Evolutionary conservation across 2,329 filamentous ascomycete species (phyloP).

Genomic region (Botrytis galanthina): DNA sequence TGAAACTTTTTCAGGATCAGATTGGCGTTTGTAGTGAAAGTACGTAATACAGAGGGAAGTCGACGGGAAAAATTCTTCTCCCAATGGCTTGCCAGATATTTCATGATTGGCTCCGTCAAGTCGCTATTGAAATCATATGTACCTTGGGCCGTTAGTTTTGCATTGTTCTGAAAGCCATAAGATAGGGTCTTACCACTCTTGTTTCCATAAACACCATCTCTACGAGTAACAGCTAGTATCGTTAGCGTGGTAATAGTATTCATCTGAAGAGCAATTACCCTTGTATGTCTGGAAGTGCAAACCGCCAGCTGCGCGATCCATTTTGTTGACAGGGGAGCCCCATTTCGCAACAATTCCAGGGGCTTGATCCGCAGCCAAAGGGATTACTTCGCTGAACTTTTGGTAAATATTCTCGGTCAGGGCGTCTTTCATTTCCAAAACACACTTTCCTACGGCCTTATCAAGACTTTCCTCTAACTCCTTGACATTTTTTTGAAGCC

Average conservation of each 20-base stretch:
- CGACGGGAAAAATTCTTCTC: conserved; percentile 42
- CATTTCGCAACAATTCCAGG: conserved; percentile 41
- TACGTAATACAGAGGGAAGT: conserved; percentile 43
- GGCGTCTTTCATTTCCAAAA: conserved; percentile 42
- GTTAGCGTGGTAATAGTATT: neutral
- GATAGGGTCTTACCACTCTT: conserved; percentile 33
- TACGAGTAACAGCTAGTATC: conserved; percentile 47
- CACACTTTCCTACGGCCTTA: conserved; percentile 41
- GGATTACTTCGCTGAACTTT: conserved; percentile 43
- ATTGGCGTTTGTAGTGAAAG: conserved; percentile 39
- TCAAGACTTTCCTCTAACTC: conserved; percentile 45
- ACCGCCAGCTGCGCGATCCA: conserved; percentile 45
- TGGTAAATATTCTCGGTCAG: conserved; percentile 48
- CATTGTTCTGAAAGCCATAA: no score
- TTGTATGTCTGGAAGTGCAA: conserved; percentile 54
- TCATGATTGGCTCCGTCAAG: conserved; percentile 28
- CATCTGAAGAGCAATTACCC: conserved; percentile 14
- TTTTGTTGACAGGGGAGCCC: conserved; percentile 40
- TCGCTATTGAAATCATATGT: conserved; percentile 6
- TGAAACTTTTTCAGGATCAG: conserved; percentile 44
- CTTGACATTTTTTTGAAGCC: conserved; percentile 42
- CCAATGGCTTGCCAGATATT: conserved; percentile 30
- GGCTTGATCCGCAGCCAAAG: conserved; percentile 42
- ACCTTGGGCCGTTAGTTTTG: neutral
- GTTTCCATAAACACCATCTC: conserved; percentile 48